phyloP scores from a whole-genome alignment of 2,329 filamentous ascomycete species.

The Biscogniauxia sp. region DNA sequence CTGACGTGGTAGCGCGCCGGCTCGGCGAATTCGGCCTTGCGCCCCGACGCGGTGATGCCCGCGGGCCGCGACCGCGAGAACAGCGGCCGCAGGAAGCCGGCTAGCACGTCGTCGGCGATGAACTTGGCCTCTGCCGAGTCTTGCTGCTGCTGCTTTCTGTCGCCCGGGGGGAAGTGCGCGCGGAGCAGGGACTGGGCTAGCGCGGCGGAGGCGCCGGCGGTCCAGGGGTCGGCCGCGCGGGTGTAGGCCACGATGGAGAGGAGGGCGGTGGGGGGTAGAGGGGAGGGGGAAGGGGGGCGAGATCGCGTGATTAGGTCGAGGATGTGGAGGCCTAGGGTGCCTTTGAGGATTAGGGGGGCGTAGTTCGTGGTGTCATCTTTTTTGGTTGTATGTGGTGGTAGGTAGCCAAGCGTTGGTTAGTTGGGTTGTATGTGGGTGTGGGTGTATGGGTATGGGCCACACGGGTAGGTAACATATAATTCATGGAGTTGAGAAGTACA shows the following conservation, averaged over 20 bases:
- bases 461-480: no score
- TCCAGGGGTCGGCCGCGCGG: conserved; percentile 26
- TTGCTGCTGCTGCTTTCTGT: no score
- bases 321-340: conserved; percentile 21
- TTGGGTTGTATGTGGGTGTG: not conserved
- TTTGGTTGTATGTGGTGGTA: conserved; percentile 1
- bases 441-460: not conserved
- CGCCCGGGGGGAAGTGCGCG: conserved; percentile 8
- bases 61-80: conserved; percentile 58
- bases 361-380: conserved; percentile 24
- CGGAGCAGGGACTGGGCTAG: conserved; percentile 18
- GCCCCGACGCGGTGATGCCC: conserved; percentile 55
- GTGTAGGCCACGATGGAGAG: conserved; percentile 32
- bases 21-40: conserved; percentile 48
- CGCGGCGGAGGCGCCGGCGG: conserved; percentile 9
- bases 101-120: conserved; percentile 57
- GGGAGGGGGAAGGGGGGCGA: conserved; percentile 8
- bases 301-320: conserved; percentile 23
- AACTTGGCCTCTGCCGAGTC: no score
- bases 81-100: conserved; percentile 62
- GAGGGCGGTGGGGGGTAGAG: conserved; percentile 24
- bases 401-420: not conserved
- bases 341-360: conserved; percentile 16
- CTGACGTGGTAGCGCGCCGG: conserved; percentile 34
- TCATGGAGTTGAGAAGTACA: no score